phyloP scores from a whole-genome alignment of 208 protist species.

The Trypanosoma caninum region DNA sequence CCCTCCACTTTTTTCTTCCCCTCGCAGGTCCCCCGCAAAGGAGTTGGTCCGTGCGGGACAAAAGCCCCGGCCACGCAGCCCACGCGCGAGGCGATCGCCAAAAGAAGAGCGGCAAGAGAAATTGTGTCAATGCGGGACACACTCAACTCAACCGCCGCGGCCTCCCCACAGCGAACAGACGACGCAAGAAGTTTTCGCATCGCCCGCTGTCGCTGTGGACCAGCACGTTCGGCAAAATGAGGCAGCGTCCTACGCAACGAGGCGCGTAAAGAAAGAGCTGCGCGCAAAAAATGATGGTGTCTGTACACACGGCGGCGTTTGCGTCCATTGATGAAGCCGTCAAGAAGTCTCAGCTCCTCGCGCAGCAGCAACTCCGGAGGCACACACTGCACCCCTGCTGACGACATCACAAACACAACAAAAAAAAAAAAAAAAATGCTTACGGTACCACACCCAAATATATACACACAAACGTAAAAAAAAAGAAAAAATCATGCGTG shows the following conservation, averaged over 20 bases:
- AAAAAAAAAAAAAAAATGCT: constrained; percentile 11
- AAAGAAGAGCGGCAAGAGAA: constrained; percentile 33
- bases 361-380: constrained; percentile 9
- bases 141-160: constrained; percentile 44
- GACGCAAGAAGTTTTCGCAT: constrained; percentile 15
- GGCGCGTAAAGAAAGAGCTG: constrained; percentile 14
- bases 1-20: neutral
- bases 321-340: constrained; percentile 3
- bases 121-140: constrained; percentile 55
- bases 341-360: constrained; percentile 14
- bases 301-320: constrained; percentile 37
- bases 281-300: constrained; percentile 52
- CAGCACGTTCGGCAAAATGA: neutral
- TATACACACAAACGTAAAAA: neutral
- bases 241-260: constrained; percentile 5
- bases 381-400: neutral
- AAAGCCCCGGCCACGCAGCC: constrained; percentile 35
- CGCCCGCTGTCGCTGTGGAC: neutral
- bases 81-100: constrained; percentile 33
- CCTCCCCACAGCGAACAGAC: constrained; percentile 29
- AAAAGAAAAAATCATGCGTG: neutral
- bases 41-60: neutral
- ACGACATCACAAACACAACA: neutral
- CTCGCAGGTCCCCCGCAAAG: neutral
- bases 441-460: too few species aligned